A percentile compares a stretch with the other conserved stretches of the same genome.
Conservation (phyloP, 768 basidiomycete species). For the Lactarius quietus region DNA sequence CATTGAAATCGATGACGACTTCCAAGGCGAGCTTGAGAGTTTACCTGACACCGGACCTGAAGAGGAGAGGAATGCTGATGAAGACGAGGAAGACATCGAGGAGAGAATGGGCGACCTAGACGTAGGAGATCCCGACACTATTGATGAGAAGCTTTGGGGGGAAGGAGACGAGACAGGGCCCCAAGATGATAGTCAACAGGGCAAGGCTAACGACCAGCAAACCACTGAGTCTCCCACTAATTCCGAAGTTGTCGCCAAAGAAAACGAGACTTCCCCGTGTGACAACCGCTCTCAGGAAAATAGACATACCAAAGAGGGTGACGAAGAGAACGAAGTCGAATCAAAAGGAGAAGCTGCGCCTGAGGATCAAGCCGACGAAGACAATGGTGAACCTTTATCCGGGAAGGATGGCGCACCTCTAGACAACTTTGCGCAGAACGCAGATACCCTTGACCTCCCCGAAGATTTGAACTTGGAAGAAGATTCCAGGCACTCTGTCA, state of each 20-base stretch:
- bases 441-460: constrained; percentile 82
- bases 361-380: constrained; percentile 32
- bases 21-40: constrained; percentile 84
- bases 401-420: constrained; percentile 60
- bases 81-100: constrained; percentile 66
- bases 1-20: constrained; percentile 88
- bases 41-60: constrained; percentile 62
- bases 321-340: constrained; percentile 30
- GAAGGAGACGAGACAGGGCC: constrained; percentile 82
- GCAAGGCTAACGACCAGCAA: constrained; percentile 59
- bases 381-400: constrained; percentile 43
- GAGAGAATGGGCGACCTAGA: constrained; percentile 84
- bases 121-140: constrained; percentile 71
- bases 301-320: constrained; percentile 31
- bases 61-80: constrained; percentile 43
- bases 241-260: constrained; percentile 79
- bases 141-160: constrained; percentile 99
- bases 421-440: constrained; percentile 74
- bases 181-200: constrained; percentile 49
- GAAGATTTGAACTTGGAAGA: constrained; percentile 71
- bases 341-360: constrained; percentile 33
- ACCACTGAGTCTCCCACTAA: constrained; percentile 46
- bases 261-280: constrained; percentile 42
- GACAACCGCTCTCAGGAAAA: constrained; percentile 36
- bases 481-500: constrained; percentile 30